These are phyloP conservation scores for Globisporangium barbulae DNA, from an alignment of 352 stramenopile species.

Conservation along the genomic window DNA sequence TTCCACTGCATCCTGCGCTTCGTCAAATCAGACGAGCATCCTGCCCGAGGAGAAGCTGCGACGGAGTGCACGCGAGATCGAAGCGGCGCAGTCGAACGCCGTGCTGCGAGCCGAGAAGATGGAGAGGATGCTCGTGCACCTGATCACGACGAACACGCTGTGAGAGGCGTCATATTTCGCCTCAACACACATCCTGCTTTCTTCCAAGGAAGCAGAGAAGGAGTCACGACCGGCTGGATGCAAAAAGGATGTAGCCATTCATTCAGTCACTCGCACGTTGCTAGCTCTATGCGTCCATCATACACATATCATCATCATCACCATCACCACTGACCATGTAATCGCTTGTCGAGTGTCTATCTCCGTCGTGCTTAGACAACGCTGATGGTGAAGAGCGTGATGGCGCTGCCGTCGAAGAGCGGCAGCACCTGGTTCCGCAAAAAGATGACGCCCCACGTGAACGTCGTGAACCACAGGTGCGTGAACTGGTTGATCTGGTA, in stretches of 20 bases:
- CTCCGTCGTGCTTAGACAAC: slow-evolving; percentile 49
- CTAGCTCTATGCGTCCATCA: slow-evolving; percentile 9
- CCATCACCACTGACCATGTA: neutral
- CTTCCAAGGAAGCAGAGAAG: neutral
- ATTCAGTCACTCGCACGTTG: slow-evolving; percentile 5
- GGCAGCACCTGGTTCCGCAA: slow-evolving; percentile 95
- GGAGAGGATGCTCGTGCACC: slow-evolving; percentile 66
- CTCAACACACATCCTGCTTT: neutral
- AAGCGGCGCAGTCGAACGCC: slow-evolving; percentile 53
- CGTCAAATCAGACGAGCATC: slow-evolving; percentile 29
- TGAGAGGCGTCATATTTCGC: slow-evolving; percentile 16
- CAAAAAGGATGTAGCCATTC: slow-evolving; percentile 9
- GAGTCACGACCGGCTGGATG: no score
- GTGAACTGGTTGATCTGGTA: slow-evolving; percentile 99
- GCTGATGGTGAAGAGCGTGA: slow-evolving; percentile 95
- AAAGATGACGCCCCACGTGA: slow-evolving; percentile 99
- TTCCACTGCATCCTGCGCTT: slow-evolving; percentile 23
- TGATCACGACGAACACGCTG: slow-evolving; percentile 49
- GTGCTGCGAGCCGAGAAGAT: slow-evolving; percentile 61
- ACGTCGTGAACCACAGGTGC: slow-evolving; percentile 98
- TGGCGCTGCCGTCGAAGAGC: slow-evolving; percentile 95
- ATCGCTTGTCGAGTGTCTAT: neutral
- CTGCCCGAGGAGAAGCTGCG: slow-evolving; percentile 61
- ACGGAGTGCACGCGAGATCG: slow-evolving; percentile 48
- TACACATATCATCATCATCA: slow-evolving; percentile 1